A percentile compares a stretch with the other conserved stretches of the same genome.
These are phyloP conservation scores for Acrocalymma vagum DNA, from an alignment of 2,329 filamentous ascomycete genomes.

Conservation along the genomic window DNA sequence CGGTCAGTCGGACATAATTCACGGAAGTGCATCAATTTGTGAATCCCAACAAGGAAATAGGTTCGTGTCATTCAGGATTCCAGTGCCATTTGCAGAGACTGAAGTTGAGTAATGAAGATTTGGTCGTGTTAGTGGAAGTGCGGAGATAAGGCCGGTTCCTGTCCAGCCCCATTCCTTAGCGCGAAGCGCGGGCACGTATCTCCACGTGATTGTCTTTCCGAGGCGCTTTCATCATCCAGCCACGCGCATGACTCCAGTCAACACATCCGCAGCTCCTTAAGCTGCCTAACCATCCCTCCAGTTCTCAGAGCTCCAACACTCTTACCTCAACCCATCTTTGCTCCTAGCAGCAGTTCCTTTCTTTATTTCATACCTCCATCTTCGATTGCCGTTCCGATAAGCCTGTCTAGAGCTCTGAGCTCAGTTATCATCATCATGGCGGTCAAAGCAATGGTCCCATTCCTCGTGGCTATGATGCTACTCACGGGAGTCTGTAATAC, in stretches of 20 bases:
- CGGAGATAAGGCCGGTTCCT: too few relatives aligned
- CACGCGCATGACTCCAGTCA: constrained; percentile 35
- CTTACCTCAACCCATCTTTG: constrained; percentile 8
- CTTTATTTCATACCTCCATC: constrained; percentile 16
- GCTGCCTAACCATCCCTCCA: constrained; percentile 25
- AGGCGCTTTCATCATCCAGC: constrained; percentile 33
- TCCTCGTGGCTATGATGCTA: constrained; percentile 96
- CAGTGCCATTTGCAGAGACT: too few relatives aligned
- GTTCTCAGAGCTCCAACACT: constrained; percentile 10
- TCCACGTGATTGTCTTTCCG: too few relatives aligned
- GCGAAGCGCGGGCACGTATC: too few relatives aligned
- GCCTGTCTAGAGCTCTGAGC: constrained; percentile 14
- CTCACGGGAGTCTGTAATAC: constrained; percentile 97
- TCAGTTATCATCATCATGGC: constrained; percentile 64
- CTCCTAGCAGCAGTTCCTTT: constrained; percentile 10
- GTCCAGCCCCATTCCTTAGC: too few relatives aligned
- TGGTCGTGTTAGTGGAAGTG: too few relatives aligned
- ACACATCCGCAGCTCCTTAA: constrained; percentile 30
- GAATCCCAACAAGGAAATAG: too few relatives aligned
- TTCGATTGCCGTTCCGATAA: constrained; percentile 15
- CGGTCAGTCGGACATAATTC: too few relatives aligned
- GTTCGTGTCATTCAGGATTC: too few relatives aligned
- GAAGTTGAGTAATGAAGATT: too few relatives aligned
- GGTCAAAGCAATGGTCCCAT: constrained; percentile 74
- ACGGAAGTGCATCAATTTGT: too few relatives aligned